Evolutionary conservation across 2,329 filamentous ascomycete species (phyloP), one percentile per base, ranked within the genome.

Genomic region (Aspergillus tamarii): DNA sequence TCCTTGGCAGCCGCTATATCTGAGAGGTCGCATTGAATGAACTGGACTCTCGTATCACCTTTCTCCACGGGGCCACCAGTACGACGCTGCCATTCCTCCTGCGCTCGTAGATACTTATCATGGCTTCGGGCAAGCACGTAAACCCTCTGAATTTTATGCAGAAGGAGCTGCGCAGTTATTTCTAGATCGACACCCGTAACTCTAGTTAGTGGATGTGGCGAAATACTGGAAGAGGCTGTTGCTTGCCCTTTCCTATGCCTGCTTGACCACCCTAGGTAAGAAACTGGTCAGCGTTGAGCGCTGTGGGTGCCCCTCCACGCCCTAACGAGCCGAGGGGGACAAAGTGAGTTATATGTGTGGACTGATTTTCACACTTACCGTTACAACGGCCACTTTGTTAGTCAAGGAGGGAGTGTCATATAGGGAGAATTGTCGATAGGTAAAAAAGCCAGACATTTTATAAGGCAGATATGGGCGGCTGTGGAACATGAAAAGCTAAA

Each of bases 21-120:
- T 34, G 60, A 67, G 26, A 77, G 66, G 65, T 78, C 74, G 57
- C 74, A 76, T 57, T 65, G 58, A n/a, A 76, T 57, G 52, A 76
- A 77, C 19, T 65, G 55, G 11, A 70, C 63, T 56, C 69, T 66
- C 32, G 32, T 48, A 28, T 70, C 63, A 19, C 67, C 57, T 14
- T 74, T 67, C 1, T 53, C 63, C 11, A 70, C 62, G 12, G 52
- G 54, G 48, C 72, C 69, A 43, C 62, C 68, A 23, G 64, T 45
- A 28, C 63, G 61, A 11, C 59, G 36, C 32, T 59, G 59, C 73
- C 74, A 76, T 66, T 69, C 65, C 41, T 69, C 55, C n/a, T 64
- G 65, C 21, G 74, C 70, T 26, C 57, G 64, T 11, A 61, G 46
- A 53, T 66, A 76, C 46, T 70, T 74, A 43, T 62, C 55, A 21